Conservation (phyloP, 1,139 yeast species). For the Kodamaea derodonti region DNA sequence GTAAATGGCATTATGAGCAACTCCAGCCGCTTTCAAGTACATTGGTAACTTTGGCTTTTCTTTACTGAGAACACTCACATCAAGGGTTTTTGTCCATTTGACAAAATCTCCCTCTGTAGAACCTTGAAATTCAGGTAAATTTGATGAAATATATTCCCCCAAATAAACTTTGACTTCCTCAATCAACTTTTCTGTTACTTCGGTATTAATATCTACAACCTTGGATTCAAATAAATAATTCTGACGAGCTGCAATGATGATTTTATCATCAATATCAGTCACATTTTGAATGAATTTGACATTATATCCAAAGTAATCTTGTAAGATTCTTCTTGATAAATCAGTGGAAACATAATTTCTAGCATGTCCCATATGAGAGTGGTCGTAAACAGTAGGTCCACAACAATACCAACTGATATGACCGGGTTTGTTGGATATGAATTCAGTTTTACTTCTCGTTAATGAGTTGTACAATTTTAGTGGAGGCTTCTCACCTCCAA, state of each 20-base stretch:
- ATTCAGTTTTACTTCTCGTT: slow-evolving; percentile 76
- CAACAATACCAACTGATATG: slow-evolving; percentile 93
- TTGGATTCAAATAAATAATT: slow-evolving; percentile 67
- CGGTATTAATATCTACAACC: slow-evolving; percentile 31
- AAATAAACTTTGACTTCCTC: slow-evolving; percentile 42
- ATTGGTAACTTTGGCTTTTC: slow-evolving; percentile 80
- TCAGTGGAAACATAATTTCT: slow-evolving; percentile 94
- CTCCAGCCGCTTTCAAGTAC: slow-evolving; percentile 64
- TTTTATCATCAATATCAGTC: slow-evolving; percentile 96
- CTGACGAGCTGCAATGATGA: slow-evolving; percentile 91
- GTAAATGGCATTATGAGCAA: slow-evolving; percentile 47
- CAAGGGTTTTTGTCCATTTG: slow-evolving; percentile 49
- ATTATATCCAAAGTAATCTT: slow-evolving; percentile 87
- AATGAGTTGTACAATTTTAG: slow-evolving; percentile 66
- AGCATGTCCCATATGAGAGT: slow-evolving; percentile 99
- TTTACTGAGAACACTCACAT: slow-evolving; percentile 47
- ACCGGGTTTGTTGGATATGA: slow-evolving; percentile 58
- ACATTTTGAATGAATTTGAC: slow-evolving; percentile 89
- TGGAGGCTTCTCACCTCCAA: slow-evolving; percentile 14
- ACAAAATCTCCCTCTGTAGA: slow-evolving; percentile 36
- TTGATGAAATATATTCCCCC: slow-evolving; percentile 48
- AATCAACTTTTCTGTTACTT: slow-evolving; percentile 35
- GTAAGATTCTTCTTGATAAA: slow-evolving; percentile 81
- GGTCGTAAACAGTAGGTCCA: slow-evolving; percentile 98
- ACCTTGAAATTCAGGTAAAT: slow-evolving; percentile 46